These are phyloP conservation scores for Mollisia scopiformis DNA, from an alignment of 2,329 filamentous ascomycete genomes.

Conservation along the genomic window DNA sequence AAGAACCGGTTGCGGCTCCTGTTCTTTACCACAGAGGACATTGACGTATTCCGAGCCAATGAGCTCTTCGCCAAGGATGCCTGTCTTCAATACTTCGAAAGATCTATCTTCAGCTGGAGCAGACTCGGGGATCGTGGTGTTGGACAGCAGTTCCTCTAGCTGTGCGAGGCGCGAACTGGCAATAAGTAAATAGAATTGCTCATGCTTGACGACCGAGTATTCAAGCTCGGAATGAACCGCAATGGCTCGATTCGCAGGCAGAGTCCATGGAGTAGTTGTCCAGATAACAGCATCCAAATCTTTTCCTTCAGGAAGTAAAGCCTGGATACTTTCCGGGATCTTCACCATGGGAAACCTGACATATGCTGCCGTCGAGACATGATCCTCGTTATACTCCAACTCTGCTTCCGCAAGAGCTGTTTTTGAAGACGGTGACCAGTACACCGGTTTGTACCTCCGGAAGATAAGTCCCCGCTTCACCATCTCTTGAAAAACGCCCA, in stretches of 20 bases:
- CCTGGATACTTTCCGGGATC: slow-evolving; percentile 47
- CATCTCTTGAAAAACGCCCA: slow-evolving; percentile 76
- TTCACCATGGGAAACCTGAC: slow-evolving; percentile 73
- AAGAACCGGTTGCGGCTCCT: slow-evolving; percentile 69
- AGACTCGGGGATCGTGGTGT: neutral
- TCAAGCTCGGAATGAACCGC: slow-evolving; percentile 75
- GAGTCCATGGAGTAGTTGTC: slow-evolving; percentile 98
- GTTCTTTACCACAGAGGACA: slow-evolving; percentile 62
- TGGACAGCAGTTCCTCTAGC: slow-evolving; percentile 47
- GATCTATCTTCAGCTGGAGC: neutral
- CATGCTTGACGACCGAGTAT: slow-evolving; percentile 69
- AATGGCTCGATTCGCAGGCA: slow-evolving; percentile 90
- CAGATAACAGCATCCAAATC: slow-evolving; percentile 83
- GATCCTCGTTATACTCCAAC: slow-evolving; percentile 79
- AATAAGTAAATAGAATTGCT: slow-evolving; percentile 66
- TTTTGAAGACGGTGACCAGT: slow-evolving; percentile 80
- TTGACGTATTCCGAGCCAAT: slow-evolving; percentile 70
- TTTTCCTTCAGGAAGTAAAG: slow-evolving; percentile 43
- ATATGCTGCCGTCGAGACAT: slow-evolving; percentile 74
- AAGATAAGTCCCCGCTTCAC: slow-evolving; percentile 75
- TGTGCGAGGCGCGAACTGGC: slow-evolving; percentile 71
- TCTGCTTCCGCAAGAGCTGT: slow-evolving; percentile 85
- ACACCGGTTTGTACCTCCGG: slow-evolving; percentile 79
- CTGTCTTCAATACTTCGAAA: slow-evolving; percentile 52
- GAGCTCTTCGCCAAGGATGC: slow-evolving; percentile 68